Conservation (phyloP, 2,329 filamentous ascomycete species). For the Alternaria gansuensis region DNA sequence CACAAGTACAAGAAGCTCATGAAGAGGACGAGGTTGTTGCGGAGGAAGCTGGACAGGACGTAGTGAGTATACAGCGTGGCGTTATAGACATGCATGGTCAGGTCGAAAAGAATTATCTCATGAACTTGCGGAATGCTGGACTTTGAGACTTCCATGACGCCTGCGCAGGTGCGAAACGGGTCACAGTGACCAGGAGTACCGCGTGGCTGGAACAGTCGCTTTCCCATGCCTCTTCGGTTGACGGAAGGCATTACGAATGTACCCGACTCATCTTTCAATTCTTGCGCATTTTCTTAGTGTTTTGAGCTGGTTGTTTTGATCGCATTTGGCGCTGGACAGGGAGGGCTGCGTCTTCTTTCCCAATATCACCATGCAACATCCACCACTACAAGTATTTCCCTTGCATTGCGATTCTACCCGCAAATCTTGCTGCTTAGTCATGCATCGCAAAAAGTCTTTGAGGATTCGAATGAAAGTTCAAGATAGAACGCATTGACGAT, state of each 20-base stretch:
- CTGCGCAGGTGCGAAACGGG: slow-evolving; percentile 7
- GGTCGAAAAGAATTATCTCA: slow-evolving; percentile 17
- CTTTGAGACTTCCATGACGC: neutral
- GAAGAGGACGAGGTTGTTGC: slow-evolving; percentile 86
- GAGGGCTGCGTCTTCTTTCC: slow-evolving; percentile 36
- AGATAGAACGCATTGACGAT: slow-evolving; percentile 42
- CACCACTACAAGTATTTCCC: slow-evolving; percentile 20
- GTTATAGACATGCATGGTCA: slow-evolving; percentile 23
- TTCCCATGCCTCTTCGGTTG: slow-evolving; percentile 8
- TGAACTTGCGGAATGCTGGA: slow-evolving; percentile 5
- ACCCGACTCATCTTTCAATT: slow-evolving; percentile 40
- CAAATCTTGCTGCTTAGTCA: slow-evolving; percentile 28
- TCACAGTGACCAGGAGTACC: slow-evolving; percentile 5
- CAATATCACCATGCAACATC: slow-evolving; percentile 38
- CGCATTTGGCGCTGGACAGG: slow-evolving; percentile 36
- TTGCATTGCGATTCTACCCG: slow-evolving; percentile 45
- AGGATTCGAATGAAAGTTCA: slow-evolving; percentile 20
- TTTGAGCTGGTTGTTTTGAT: slow-evolving; percentile 38
- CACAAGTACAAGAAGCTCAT: slow-evolving; percentile 99
- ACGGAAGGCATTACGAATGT: slow-evolving; percentile 42
- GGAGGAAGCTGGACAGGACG: slow-evolving; percentile 74
- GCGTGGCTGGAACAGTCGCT: slow-evolving; percentile 7
- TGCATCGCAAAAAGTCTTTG: slow-evolving; percentile 19
- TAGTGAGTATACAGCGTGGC: slow-evolving; percentile 40
- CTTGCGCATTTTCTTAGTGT: slow-evolving; percentile 30